A percentile compares a stretch with the other conserved stretches of the same genome.
These are phyloP conservation scores for Aspergillus arachidicola DNA, from an alignment of 2,329 filamentous ascomycete species.

Conservation along the genomic window DNA sequence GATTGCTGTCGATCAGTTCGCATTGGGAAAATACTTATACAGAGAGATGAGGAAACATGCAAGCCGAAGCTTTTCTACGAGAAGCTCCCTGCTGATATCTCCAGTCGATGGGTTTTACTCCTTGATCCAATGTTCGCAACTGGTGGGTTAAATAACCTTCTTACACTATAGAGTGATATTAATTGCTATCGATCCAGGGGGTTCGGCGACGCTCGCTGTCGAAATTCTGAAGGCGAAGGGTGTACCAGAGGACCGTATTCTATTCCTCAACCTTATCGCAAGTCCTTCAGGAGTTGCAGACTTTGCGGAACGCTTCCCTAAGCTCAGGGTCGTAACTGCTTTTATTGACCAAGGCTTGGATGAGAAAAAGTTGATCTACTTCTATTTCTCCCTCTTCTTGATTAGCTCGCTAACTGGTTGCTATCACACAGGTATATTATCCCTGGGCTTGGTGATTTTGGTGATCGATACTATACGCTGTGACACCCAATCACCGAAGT, in stretches of 20 bases:
- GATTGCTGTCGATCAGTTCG: conserved; percentile 98
- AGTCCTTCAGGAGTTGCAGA: conserved; percentile 89
- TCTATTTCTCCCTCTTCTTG: background rate
- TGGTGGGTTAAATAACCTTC: conserved; percentile 55
- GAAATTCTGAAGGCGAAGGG: conserved; percentile 87
- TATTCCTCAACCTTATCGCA: conserved; percentile 97
- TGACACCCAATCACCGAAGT: conserved; percentile 44
- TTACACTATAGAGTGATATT: background rate
- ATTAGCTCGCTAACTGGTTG: conserved; percentile 4
- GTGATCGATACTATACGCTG: conserved; percentile 92
- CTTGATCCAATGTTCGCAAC: conserved; percentile 99
- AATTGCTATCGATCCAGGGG: conserved; percentile 58
- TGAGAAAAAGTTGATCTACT: conserved; percentile 81
- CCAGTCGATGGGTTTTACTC: conserved; percentile 87
- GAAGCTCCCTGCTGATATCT: conserved; percentile 93
- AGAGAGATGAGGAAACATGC: conserved; percentile 92
- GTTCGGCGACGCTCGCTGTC: conserved; percentile 95
- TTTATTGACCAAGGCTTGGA: conserved; percentile 97
- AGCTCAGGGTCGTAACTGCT: conserved; percentile 86
- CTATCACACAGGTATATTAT: conserved; percentile 76
- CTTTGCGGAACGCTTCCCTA: conserved; percentile 87
- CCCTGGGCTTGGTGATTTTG: conserved; percentile 91
- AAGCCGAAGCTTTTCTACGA: conserved; percentile 96
- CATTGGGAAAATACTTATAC: conserved; percentile 98
- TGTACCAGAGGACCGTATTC: conserved; percentile 90